Evolutionary conservation across 768 basidiomycete genomes (phyloP), one percentile per base, ranked within the genome.

Genomic region (Kwoniella heveanensis): DNA sequence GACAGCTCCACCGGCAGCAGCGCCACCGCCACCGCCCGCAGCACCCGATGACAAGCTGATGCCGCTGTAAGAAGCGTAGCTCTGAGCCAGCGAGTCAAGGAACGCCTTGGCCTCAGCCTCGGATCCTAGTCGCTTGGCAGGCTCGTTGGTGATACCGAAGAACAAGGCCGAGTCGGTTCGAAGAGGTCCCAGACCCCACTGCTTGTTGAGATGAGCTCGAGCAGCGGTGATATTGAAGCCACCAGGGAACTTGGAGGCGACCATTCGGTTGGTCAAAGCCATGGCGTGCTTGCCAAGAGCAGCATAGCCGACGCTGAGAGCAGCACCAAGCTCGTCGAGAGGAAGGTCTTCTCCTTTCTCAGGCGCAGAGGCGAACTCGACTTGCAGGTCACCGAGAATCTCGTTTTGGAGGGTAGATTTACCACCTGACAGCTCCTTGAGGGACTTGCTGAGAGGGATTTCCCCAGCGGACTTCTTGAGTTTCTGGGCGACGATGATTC

Each of bases 401-500:
- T 99, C 96, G 79, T 99, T 99, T 82, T 98, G 96, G 63, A 99
- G 84, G 0, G 96, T 99, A 19, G 95, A 98, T 82, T 99, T 99
- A 68, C 96, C 96, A 27, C 92, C 92, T 50, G 96, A 94, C 59
- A 99, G 89, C 73, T 99, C 96, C 81, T 99, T 98, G 84, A 99
- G 93, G 0, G 92, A 89, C 81, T 99, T 99, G 65, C 87, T 85
- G 7, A 93, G 83, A 4, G 93, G 91, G 60, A 98, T 83, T 73
- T 98, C 96, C 53, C 88, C 86, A 27, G 93, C 84, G 59, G 84
- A 86, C 85, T 99, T 99, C 88, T 99, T 99, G 75, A 99, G 83
- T 82, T 99, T 99, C 83, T 99, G 96, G 0, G 96, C 92, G 62
- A 99, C 90, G 79, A 98, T 88, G 68, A 87, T 85, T 57, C 85